Evolutionary conservation across 2,329 filamentous ascomycete species (phyloP).

Genomic region (Fusarium robinianum): DNA sequence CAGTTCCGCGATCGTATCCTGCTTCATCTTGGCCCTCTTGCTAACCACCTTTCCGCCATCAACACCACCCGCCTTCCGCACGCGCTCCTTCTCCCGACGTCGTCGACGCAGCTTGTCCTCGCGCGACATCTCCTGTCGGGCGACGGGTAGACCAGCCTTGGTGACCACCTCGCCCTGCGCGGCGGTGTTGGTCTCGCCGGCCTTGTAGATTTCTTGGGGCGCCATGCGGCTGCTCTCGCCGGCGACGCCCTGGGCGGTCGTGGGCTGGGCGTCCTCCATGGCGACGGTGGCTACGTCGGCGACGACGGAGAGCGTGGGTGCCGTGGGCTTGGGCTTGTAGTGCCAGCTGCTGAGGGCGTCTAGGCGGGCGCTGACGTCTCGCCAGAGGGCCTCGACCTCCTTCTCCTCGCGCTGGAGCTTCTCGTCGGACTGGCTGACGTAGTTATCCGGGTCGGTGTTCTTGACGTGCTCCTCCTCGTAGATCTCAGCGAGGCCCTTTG

Average conservation of each 20-base stretch:
- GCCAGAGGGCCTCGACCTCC: conserved; percentile 84
- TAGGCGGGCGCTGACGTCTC: conserved; percentile 75
- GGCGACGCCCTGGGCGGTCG: conserved; percentile 73
- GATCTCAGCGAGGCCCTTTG: conserved; percentile 84
- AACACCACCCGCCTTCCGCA: conserved; percentile 66
- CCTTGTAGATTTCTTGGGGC: conserved; percentile 90
- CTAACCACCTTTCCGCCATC: conserved; percentile 53
- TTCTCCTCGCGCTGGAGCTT: conserved; percentile 80
- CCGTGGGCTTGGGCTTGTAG: conserved; percentile 87
- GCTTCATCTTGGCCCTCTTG: conserved; percentile 59
- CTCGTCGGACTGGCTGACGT: conserved; percentile 80
- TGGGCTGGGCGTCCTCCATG: conserved; percentile 95
- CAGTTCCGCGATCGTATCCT: conserved; percentile 64
- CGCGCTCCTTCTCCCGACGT: conserved; percentile 83
- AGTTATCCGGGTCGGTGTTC: conserved; percentile 74
- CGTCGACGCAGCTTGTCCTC: conserved; percentile 81
- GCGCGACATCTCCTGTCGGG: conserved; percentile 82
- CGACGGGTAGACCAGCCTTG: conserved; percentile 77
- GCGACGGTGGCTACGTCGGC: conserved; percentile 87
- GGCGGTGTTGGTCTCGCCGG: conserved; percentile 65
- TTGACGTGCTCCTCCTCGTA: conserved; percentile 93
- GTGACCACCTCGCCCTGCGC: conserved; percentile 73
- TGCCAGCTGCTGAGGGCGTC: conserved; percentile 93
- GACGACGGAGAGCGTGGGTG: conserved; percentile 82
- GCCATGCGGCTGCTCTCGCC: conserved; percentile 77